These are phyloP conservation scores for Ceriops zippeliana DNA, from an alignment of 345 rosid genomes.

Conservation along the genomic window DNA sequence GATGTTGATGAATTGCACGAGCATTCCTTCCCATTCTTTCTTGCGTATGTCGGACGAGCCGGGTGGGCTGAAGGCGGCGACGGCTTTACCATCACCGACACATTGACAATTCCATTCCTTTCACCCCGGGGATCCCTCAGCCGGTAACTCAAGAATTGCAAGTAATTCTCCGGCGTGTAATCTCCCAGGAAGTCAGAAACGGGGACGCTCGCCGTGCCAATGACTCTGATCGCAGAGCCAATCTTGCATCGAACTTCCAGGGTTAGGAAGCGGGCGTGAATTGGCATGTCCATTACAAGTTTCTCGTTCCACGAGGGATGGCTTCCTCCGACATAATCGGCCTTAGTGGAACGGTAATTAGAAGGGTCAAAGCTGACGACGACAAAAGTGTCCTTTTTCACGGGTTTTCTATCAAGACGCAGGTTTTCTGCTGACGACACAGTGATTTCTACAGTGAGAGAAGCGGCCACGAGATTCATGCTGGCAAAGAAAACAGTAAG, in stretches of 20 bases:
- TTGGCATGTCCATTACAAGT: conserved; percentile 40
- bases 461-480: not conserved
- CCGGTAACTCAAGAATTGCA: conserved; percentile 70
- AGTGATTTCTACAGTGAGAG: conserved; percentile 42
- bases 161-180: conserved; percentile 39
- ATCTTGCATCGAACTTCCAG: conserved; percentile 42
- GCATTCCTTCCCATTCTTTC: no score
- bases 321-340: conserved; percentile 39
- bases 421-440: conserved; percentile 58
- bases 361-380: conserved; percentile 25
- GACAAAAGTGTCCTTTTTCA: conserved; percentile 39
- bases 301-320: conserved; percentile 61
- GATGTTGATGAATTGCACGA: not conserved
- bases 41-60: no score
- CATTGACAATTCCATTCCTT: conserved; percentile 54
- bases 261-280: conserved; percentile 28
- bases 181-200: conserved; percentile 56
- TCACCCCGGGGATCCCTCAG: conserved; percentile 42
- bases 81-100: conserved; percentile 44
- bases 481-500: no score
- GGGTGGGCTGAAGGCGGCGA: no score
- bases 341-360: conserved; percentile 9
- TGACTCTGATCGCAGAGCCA: conserved; percentile 25
- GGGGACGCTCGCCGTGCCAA: conserved; percentile 49
- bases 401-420: conserved; percentile 33